A percentile compares a stretch with the other conserved stretches of the same genome.
phyloP scores from a whole-genome alignment of 345 rosid genomes.

The Microcos paniculata region DNA sequence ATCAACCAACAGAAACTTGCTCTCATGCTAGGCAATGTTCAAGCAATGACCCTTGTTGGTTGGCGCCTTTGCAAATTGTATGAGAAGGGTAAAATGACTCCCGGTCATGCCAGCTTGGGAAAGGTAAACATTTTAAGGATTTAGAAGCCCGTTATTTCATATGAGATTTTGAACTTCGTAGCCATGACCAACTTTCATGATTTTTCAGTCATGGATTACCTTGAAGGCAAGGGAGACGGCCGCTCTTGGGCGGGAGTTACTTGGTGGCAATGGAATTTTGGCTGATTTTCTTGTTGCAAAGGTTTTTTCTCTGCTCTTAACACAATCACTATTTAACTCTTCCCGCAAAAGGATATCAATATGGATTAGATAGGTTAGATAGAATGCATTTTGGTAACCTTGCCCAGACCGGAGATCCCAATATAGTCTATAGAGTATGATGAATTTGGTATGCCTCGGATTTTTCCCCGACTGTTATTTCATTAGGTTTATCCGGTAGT shows the following conservation, averaged over 20 bases:
- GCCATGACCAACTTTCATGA: background rate
- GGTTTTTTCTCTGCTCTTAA: conserved; percentile 38
- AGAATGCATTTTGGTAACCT: background rate
- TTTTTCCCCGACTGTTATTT: background rate
- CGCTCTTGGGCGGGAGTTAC: conserved; percentile 80
- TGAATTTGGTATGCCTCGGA: background rate
- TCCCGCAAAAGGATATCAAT: background rate
- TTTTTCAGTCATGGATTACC: conserved; percentile 81
- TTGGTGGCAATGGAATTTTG: conserved; percentile 91
- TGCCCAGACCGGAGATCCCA: background rate
- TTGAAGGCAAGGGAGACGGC: conserved; percentile 78
- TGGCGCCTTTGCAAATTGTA: conserved; percentile 96
- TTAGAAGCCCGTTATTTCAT: background rate
- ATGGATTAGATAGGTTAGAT: background rate
- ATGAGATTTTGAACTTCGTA: background rate
- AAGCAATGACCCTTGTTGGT: conserved; percentile 90
- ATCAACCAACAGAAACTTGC: conserved; percentile 79
- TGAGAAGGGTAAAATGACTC: conserved; percentile 81
- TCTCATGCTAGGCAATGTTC: conserved; percentile 79
- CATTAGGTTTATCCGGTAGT: background rate
- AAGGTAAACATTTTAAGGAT: conserved; percentile 63
- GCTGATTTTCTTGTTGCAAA: conserved; percentile 92
- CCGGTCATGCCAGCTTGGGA: conserved; percentile 95
- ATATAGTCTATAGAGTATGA: background rate
- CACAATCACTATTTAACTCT: background rate